Conservation (phyloP, 164 flowering plant species). For the Chloranthus sessilifolius region DNA sequence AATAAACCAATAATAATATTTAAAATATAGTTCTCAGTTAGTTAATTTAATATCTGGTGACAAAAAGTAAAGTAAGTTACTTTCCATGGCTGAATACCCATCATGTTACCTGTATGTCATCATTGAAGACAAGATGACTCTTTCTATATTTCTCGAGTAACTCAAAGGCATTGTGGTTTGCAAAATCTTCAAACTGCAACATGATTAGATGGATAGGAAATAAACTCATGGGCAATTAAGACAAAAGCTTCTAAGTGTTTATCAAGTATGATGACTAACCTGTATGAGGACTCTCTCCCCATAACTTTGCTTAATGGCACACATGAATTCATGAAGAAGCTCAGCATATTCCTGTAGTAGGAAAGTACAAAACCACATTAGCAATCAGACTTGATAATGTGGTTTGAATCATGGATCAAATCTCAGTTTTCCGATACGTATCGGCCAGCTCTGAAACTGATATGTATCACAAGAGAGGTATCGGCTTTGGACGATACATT, state of each 20-base stretch:
- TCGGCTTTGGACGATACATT: too few species aligned
- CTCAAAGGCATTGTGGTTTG: conserved; percentile 86
- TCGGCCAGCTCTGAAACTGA: too few species aligned
- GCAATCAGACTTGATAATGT: too few species aligned
- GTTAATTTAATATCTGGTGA: too few species aligned
- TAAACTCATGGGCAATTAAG: background rate
- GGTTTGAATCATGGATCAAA: too few species aligned
- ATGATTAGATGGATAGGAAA: conserved; percentile 2
- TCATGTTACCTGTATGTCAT: conserved; percentile 89
- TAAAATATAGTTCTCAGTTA: background rate
- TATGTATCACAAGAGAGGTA: too few species aligned
- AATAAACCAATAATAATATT: background rate
- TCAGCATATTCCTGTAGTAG: conserved; percentile 64
- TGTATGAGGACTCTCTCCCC: conserved; percentile 88
- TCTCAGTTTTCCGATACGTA: too few species aligned
- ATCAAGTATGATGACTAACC: conserved; percentile 29
- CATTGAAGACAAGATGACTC: conserved; percentile 87
- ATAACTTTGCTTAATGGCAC: conserved; percentile 79
- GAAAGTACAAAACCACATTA: conserved; percentile 2
- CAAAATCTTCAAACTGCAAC: conserved; percentile 88
- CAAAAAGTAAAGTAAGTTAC: conserved; percentile 1
- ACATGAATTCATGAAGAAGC: conserved; percentile 77
- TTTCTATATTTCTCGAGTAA: conserved; percentile 59
- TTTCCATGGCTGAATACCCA: too few species aligned
- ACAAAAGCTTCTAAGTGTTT: background rate